Base-by-base conservation (phyloP, 768 basidiomycete genomes). In the Lactifluus echinatus region DNA sequence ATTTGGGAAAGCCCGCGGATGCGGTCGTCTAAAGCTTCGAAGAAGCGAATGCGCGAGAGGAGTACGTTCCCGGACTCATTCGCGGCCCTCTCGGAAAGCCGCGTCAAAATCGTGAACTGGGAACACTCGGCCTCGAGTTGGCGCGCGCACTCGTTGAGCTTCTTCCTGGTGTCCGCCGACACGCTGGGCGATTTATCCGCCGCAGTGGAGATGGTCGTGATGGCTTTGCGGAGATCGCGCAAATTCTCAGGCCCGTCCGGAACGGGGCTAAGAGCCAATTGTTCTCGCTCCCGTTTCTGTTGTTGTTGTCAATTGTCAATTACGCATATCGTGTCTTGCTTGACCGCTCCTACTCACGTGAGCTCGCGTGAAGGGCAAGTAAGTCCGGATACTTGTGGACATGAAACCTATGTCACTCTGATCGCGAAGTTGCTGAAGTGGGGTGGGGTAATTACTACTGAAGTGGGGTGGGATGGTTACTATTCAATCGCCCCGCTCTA, bases 41-140 rank as follows among this genome's bases (percentile, higher is more conserved):
- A 54, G 28, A 59, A 55, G 11, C 15, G 48, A 42, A 55, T 50
- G 48, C 58, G 46, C 21, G 12, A 59, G 11, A 11, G 48, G 21
- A 59, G 21, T 44, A 59, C 58, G 21, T 44, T 26, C 28, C 26
- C 29, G 1, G 53, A 49, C 15, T 50, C 40, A 8, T 36, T 21
- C 0, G 53, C 40, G 1, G 57, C 53, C 15, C 42, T 43, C 19
- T 55, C 40, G 3, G 40, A 46, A 26, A 59, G 57, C 4, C 36
- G 40, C 3, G 24, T 36, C 21, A 59, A n/a, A 4, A 48, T 37
- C 15, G 0, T 15, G 21, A 50, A 24, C 10, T 28, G 40, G 4
- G 31, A 4, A 39, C 57, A 59, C 34, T 59, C 57, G 26, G 57
- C 53, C 0, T 55, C 57, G 17, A 59, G 57, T 17, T 39, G n/a